These are phyloP conservation scores for Fusarium nodosum DNA, from an alignment of 2,329 filamentous ascomycete species.

Conservation along the genomic window DNA sequence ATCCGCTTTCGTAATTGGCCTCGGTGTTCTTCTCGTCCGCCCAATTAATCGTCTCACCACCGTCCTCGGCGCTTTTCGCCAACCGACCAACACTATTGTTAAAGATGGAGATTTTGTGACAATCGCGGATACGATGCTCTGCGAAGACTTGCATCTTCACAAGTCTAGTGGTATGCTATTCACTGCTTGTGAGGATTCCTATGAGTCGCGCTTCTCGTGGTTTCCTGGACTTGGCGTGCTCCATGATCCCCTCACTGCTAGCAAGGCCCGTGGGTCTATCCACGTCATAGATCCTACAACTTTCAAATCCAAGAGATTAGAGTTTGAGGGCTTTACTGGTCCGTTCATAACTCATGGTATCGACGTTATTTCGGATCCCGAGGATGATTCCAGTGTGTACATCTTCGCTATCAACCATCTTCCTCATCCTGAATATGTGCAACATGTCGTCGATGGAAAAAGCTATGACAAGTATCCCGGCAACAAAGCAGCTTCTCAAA, in stretches of 20 bases:
- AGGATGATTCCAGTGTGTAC: conserved; percentile 61
- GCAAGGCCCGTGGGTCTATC: conserved; percentile 59
- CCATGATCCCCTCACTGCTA: conserved; percentile 55
- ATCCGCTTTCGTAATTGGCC: background rate
- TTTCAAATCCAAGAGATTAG: conserved; percentile 50
- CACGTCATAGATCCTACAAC: conserved; percentile 66
- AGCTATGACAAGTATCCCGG: conserved; percentile 40
- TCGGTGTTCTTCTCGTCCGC: background rate
- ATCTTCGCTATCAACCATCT: conserved; percentile 73
- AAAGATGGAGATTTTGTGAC: conserved; percentile 50
- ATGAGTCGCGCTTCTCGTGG: conserved; percentile 61
- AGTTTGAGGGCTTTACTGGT: conserved; percentile 64
- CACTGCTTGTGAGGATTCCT: conserved; percentile 67
- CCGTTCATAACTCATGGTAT: conserved; percentile 72
- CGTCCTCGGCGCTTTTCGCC: conserved; percentile 51
- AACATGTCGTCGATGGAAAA: conserved; percentile 9
- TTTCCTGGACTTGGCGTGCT: conserved; percentile 64
- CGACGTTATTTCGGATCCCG: conserved; percentile 67
- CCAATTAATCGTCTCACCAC: conserved; percentile 16
- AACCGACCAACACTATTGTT: conserved; percentile 40
- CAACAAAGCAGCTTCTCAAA: conserved; percentile 62
- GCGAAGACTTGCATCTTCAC: conserved; percentile 73
- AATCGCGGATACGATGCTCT: conserved; percentile 67
- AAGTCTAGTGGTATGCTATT: conserved; percentile 63
- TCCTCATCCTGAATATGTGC: conserved; percentile 60